A percentile compares a stretch with the other conserved stretches of the same genome.
Conservation (phyloP, 441 rosid species). For the Daphne laureola region DNA sequence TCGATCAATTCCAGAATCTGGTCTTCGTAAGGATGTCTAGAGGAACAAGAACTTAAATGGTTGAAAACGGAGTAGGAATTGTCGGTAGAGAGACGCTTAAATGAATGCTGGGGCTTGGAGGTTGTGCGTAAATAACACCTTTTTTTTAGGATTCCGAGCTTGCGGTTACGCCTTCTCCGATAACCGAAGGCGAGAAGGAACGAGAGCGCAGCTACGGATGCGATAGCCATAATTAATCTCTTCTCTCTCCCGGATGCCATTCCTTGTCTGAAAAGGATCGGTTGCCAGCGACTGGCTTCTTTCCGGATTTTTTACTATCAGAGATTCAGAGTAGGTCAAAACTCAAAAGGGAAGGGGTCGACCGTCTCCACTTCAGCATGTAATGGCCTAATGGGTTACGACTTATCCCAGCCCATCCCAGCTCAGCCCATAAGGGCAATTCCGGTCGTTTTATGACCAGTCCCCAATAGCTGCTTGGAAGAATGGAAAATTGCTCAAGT, state of each 20-base stretch:
- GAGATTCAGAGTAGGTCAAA: too few species aligned
- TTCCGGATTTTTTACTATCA: too few species aligned
- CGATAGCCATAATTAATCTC: conserved; percentile 32
- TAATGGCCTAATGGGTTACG: too few species aligned
- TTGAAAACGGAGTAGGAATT: conserved; percentile 75
- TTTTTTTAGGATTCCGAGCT: conserved; percentile 21
- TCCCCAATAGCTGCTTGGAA: too few species aligned
- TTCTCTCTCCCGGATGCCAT: conserved; percentile 17
- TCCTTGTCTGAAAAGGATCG: too few species aligned
- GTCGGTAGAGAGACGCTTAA: conserved; percentile 78
- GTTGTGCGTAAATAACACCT: conserved; percentile 60
- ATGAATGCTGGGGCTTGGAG: conserved; percentile 55
- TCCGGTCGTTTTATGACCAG: too few species aligned
- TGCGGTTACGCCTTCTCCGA: conserved; percentile 41
- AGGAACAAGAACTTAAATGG: conserved; percentile 39
- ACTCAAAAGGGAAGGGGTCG: too few species aligned
- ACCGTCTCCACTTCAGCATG: too few species aligned
- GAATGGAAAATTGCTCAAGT: too few species aligned
- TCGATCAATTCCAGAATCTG: conserved; percentile 52
- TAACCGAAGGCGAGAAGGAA: conserved; percentile 33
- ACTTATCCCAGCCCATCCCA: too few species aligned
- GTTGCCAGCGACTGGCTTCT: too few species aligned
- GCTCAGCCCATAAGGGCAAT: too few species aligned
- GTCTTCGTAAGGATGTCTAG: conserved; percentile 54
- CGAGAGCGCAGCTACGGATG: conserved; percentile 42